Conservation (phyloP, 495 filamentous ascomycete genomes). For the Podospora comata region DNA sequence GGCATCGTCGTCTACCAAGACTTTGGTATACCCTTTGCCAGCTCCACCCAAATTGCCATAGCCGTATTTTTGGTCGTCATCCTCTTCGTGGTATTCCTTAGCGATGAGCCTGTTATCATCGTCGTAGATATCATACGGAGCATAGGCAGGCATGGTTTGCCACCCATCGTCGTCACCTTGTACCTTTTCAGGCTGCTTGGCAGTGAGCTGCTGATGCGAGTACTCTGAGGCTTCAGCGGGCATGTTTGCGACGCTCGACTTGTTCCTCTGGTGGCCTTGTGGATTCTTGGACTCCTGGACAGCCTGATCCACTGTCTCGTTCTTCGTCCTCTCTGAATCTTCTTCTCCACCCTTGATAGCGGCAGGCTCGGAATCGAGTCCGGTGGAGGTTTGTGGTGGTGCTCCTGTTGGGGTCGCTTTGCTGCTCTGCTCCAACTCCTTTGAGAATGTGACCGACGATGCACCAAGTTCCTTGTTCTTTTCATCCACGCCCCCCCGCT, state of each 20-base stretch:
- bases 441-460: conserved; percentile 12
- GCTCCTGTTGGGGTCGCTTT: background rate
- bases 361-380: conserved; percentile 13
- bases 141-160: conserved; percentile 92
- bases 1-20: conserved; percentile 90
- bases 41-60: conserved; percentile 79
- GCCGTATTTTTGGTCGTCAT: conserved; percentile 66
- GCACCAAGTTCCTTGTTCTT: conserved; percentile 24
- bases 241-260: conserved; percentile 28
- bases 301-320: conserved; percentile 25
- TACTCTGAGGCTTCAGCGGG: conserved; percentile 63
- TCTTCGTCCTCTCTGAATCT: conserved; percentile 11
- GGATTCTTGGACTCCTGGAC: conserved; percentile 21
- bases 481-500: conserved; percentile 13
- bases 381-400: conserved; percentile 14
- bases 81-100: conserved; percentile 66
- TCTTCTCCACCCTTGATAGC: conserved; percentile 6
- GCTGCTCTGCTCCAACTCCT: conserved; percentile 12
- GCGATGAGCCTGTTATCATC: conserved; percentile 87
- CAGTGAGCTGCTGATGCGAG: conserved; percentile 81
- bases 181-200: conserved; percentile 47
- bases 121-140: conserved; percentile 90
- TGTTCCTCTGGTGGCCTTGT: conserved; percentile 28
- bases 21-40: conserved; percentile 89
- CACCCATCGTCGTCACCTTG: conserved; percentile 64